Conservation (phyloP, 495 filamentous ascomycete genomes). For the Penicillium steckii region DNA sequence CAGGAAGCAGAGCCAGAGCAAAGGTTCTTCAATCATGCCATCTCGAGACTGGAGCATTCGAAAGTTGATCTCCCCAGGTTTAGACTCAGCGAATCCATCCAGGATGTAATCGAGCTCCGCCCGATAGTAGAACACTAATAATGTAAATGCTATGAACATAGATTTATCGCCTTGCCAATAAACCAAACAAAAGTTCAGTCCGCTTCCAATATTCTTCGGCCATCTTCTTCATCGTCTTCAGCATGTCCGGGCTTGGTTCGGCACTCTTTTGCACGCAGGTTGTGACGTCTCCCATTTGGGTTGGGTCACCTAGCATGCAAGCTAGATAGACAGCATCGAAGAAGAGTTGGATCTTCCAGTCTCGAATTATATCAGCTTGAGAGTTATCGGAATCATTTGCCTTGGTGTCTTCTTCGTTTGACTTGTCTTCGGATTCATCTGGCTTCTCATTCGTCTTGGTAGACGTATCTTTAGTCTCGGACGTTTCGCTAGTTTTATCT, state of each 20-base stretch:
- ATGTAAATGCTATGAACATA: not conserved
- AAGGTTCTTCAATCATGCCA: not conserved
- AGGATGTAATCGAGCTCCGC: no score
- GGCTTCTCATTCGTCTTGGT: constrained; percentile 1
- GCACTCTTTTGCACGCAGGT: constrained; percentile 46
- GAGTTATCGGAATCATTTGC: not conserved
- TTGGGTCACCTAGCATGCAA: constrained; percentile 39
- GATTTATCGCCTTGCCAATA: constrained; percentile 35
- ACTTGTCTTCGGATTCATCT: not conserved
- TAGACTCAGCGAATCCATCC: no score
- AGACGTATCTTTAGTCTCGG: constrained; percentile 5
- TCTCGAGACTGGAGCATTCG: not conserved
- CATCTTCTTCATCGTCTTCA: constrained; percentile 52
- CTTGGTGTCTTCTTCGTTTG: not conserved
- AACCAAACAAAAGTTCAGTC: constrained; percentile 71
- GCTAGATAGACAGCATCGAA: constrained; percentile 75
- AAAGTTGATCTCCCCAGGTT: not conserved
- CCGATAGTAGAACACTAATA: not conserved
- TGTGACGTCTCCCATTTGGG: constrained; percentile 44
- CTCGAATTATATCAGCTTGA: constrained; percentile 30
- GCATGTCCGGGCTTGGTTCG: constrained; percentile 39
- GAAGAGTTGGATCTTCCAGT: constrained; percentile 68
- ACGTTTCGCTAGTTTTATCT: not conserved
- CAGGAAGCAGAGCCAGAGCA: not conserved
- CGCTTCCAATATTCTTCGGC: constrained; percentile 78